phyloP scores from a whole-genome alignment of 106 monocot species.

The Phalaenopsis equestris region DNA sequence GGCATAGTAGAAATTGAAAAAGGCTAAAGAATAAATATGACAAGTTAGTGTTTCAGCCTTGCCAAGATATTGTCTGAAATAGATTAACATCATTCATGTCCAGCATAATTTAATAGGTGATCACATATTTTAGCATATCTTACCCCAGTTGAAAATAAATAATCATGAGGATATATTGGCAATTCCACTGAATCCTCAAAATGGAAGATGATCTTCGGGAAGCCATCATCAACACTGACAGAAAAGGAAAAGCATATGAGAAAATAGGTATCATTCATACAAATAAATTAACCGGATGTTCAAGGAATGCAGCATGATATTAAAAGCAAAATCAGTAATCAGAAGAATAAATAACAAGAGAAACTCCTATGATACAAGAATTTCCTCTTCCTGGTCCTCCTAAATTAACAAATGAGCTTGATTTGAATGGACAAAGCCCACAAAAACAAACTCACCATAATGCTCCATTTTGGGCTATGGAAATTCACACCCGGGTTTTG shows the following conservation, averaged over 20 bases:
- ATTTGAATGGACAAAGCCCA: neutral
- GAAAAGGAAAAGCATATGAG: neutral
- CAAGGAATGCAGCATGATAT: neutral
- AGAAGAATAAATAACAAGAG: neutral
- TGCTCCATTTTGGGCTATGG: neutral
- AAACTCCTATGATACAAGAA: neutral
- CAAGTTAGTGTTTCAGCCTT: neutral
- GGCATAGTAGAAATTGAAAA: too few relatives aligned
- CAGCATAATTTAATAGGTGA: neutral
- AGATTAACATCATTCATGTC: neutral
- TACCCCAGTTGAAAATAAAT: constrained; percentile 5
- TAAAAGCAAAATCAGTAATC: neutral
- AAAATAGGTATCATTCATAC: neutral
- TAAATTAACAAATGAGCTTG: neutral
- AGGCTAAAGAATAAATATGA: too few relatives aligned
- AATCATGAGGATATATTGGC: neutral
- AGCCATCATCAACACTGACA: constrained; percentile 6
- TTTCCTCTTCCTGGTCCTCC: neutral
- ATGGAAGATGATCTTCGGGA: constrained; percentile 1
- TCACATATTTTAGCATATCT: neutral
- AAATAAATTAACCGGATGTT: neutral
- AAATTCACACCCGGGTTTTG: too few relatives aligned
- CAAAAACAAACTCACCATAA: neutral
- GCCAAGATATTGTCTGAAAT: neutral
- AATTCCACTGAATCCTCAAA: constrained; percentile 8